phyloP scores from a whole-genome alignment of 345 rosid species.

The Eucalyptus curtisii region DNA sequence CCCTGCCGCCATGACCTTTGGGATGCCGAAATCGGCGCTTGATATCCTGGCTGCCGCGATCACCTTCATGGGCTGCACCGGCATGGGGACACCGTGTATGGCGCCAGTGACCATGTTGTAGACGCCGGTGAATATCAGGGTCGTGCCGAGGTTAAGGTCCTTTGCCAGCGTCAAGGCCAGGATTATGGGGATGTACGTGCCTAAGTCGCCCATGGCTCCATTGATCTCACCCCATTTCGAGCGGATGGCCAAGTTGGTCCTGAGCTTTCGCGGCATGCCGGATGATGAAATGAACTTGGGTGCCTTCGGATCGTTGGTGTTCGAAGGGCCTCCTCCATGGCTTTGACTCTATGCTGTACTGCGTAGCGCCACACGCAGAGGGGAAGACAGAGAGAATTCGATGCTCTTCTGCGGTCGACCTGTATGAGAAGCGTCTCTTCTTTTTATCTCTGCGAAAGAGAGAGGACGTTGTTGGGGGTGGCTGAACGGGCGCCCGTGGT shows the following conservation, averaged over 20 bases:
- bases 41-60: slow-evolving; percentile 65
- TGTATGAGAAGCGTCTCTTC: neutral
- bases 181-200: slow-evolving; percentile 72
- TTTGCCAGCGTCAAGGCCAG: slow-evolving; percentile 67
- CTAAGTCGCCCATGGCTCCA: slow-evolving; percentile 87
- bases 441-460: neutral
- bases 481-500: neutral
- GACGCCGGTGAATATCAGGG: slow-evolving; percentile 54
- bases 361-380: neutral
- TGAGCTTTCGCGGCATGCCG: slow-evolving; percentile 13
- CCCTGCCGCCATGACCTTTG: slow-evolving; percentile 64
- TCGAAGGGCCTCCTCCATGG: neutral
- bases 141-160: slow-evolving; percentile 66
- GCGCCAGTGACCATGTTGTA: slow-evolving; percentile 59
- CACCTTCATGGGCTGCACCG: slow-evolving; percentile 84
- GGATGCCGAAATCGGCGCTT: slow-evolving; percentile 32
- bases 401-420: neutral
- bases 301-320: neutral
- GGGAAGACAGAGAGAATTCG: neutral
- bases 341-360: neutral
- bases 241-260: slow-evolving; percentile 25
- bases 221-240: slow-evolving; percentile 57
- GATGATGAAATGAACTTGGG: neutral
- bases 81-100: slow-evolving; percentile 71
- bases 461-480: neutral